phyloP scores from a whole-genome alignment of 129 eudicot species.

The Silybum marianum region DNA sequence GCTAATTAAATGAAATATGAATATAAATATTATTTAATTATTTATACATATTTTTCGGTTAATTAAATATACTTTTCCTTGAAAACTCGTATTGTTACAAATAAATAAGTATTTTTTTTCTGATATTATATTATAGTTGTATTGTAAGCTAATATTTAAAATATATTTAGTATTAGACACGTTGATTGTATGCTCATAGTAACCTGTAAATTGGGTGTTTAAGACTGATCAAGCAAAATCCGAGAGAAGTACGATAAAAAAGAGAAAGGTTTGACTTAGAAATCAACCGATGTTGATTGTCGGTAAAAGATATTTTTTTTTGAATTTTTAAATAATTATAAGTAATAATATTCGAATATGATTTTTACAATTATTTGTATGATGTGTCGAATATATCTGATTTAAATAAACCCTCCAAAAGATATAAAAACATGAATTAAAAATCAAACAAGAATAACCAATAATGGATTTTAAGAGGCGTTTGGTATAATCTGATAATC shows the following conservation, averaged over 20 bases:
- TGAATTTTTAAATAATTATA: background rate
- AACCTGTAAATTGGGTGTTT: background rate
- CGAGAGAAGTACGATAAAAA: background rate
- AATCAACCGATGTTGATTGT: background rate
- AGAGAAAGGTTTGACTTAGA: background rate
- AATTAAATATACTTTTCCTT: background rate
- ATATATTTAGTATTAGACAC: background rate
- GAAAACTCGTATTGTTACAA: background rate
- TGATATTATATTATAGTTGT: background rate
- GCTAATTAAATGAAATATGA: too few species aligned
- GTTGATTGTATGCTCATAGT: background rate
- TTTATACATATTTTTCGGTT: background rate
- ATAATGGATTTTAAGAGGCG: background rate
- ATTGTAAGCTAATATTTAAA: background rate
- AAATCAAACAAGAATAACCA: background rate
- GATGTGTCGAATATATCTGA: background rate
- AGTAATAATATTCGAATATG: background rate
- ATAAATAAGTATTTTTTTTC: background rate
- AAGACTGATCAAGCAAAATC: background rate
- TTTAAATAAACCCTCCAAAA: background rate
- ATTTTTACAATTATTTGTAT: background rate
- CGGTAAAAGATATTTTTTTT: background rate
- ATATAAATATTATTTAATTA: background rate
- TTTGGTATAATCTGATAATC: background rate
- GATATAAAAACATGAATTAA: background rate